Conservation (phyloP, 2,329 filamentous ascomycete genomes). For the Elsinoe batatas region DNA sequence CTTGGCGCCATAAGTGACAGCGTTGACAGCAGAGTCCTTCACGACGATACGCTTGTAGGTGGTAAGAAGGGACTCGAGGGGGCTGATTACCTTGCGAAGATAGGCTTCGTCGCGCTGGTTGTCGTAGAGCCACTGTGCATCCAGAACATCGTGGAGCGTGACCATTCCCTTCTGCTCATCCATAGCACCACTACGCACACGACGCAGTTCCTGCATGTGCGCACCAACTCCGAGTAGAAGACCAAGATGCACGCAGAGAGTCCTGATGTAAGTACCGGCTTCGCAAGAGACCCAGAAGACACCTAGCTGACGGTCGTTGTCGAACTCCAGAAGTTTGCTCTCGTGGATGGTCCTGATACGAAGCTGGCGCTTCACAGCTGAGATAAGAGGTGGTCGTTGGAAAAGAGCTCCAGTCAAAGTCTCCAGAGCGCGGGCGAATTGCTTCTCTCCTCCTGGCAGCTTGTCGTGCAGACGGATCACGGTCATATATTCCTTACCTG, state of each 20-base stretch:
- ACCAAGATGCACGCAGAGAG: slow-evolving; percentile 88
- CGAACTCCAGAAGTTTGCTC: slow-evolving; percentile 89
- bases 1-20: slow-evolving; percentile 97
- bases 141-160: slow-evolving; percentile 87
- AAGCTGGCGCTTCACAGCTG: slow-evolving; percentile 95
- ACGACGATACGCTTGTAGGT: slow-evolving; percentile 96
- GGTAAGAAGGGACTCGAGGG: slow-evolving; percentile 82
- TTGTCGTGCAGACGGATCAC: slow-evolving; percentile 94
- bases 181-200: slow-evolving; percentile 92
- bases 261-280: slow-evolving; percentile 97
- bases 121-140: slow-evolving; percentile 93
- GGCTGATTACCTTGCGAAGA: slow-evolving; percentile 80
- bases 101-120: slow-evolving; percentile 93
- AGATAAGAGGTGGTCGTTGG: slow-evolving; percentile 93
- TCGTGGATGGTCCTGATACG: slow-evolving; percentile 98
- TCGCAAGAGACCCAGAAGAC: slow-evolving; percentile 99
- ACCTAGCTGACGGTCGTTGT: slow-evolving; percentile 93
- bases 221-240: slow-evolving; percentile 71
- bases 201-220: slow-evolving; percentile 95
- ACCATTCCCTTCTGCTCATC: slow-evolving; percentile 81
- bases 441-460: slow-evolving; percentile 82
- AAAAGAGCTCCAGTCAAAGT: slow-evolving; percentile 93
- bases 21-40: slow-evolving; percentile 93
- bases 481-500: slow-evolving; percentile 97
- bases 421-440: slow-evolving; percentile 88